Base-by-base conservation (phyloP, 352 stramenopile species). In the Phytophthora palmivora region DNA sequence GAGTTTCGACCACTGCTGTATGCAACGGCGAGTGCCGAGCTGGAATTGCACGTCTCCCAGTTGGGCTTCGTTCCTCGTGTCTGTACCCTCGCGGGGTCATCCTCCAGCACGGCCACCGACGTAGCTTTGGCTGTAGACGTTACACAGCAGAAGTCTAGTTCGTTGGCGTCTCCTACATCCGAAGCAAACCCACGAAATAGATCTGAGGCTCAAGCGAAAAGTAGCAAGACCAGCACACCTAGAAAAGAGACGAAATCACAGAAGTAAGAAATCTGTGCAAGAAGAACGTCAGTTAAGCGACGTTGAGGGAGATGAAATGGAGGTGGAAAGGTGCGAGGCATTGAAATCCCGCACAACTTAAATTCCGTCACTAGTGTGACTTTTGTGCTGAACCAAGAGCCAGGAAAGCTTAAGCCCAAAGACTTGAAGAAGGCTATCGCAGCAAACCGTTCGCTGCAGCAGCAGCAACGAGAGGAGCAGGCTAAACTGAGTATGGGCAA, bases 381-480 rank as follows among this genome's bases (percentile, higher is more conserved):
- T 56, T 96, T 93, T 62, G 73, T 97, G 3, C 67, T 97, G 16
- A 97, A 90, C 32, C 91, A 97, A 73, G 77, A 96, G 53, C 70
- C 81, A 0, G 89, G 90, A 0, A 97, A 97, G 53, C 72, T 97
- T 26, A 94, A 94, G 30, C 89, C 87, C 7, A 96, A 96, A 60
- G 88, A 97, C 44, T 74, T 97, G 9, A 96, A 97, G 67, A 84
- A 86, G 36, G 87, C 88, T 9, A 96, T 97, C 45, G 78, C 90
- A 22, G 74, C 82, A 19, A 93, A 92, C 34, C 84, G 87, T 19
- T 67, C 73, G 19, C 70, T 95, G 16, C 76, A 74, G 1, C 76
- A 82, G 42, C 72, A 78, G 19, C 86, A 96, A 53, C 78, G 86
- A 42, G 67, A 89, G 12, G 80, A 92, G 24, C 81, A 93, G 41